Evolutionary conservation across 176 grass and related monocot genomes (phyloP).

Genomic region (Secale cereale): DNA sequence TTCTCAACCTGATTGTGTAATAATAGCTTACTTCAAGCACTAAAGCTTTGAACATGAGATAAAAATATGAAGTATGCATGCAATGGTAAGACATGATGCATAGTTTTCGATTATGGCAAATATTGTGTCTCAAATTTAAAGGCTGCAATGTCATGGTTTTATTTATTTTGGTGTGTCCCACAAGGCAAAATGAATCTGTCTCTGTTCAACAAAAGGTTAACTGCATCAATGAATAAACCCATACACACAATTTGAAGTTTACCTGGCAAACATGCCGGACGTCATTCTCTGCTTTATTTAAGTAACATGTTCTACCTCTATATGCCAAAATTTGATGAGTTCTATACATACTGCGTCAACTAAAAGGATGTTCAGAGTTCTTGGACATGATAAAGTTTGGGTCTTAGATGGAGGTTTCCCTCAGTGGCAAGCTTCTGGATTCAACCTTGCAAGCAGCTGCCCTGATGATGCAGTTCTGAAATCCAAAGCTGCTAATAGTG

Average conservation of each 20-base stretch:
- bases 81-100: not conserved
- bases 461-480: constrained; percentile 46
- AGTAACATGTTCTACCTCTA: not conserved
- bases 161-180: not conserved
- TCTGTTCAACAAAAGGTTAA: not conserved
- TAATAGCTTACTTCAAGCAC: not conserved
- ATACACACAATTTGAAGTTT: not conserved
- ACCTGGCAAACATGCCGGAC: not conserved
- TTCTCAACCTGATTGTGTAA: not conserved
- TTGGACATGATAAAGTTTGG: constrained; percentile 86
- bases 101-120: not conserved
- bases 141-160: not conserved
- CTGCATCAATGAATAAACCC: not conserved
- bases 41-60: not conserved
- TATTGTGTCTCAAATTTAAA: not conserved
- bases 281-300: constrained; percentile 1
- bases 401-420: constrained; percentile 93
- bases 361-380: constrained; percentile 82
- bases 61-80: not conserved
- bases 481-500: constrained; percentile 44
- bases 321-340: not conserved
- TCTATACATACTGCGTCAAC: not conserved
- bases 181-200: not conserved
- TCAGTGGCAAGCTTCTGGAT: constrained; percentile 72
- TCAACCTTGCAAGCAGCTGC: constrained; percentile 40